Evolutionary conservation across 2,329 filamentous ascomycete genomes (phyloP), one percentile per base, ranked within the genome.

Genomic region (Nothopassalora personata): DNA sequence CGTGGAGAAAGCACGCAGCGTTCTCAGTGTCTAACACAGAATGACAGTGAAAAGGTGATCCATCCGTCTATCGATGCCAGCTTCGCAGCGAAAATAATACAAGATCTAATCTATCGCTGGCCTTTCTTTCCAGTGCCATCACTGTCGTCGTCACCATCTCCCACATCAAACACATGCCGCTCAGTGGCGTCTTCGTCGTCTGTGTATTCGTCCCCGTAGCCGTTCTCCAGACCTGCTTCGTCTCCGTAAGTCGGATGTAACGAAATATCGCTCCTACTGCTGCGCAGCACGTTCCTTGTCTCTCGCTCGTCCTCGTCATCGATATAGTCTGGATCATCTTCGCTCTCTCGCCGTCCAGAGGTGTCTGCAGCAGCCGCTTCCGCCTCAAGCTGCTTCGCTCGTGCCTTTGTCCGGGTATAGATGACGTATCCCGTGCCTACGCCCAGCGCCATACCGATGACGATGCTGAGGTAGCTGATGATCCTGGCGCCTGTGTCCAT

Each of bases 381-480:
- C 2, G 73, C 75, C 59, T 81, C 78, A 9, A 81, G 70, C 63
- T 80, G 70, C 9, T 74, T 67, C 60, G 84, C 83, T 70, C 79
- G 69, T 55, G 75, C 70, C 63, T 77, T 77, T 10, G 79, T 81
- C 61, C 79, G 81, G 67, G 82, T 82, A 77, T 96, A 99, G 72
- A 99, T 95, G 74, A 95, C 80, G 74, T 86, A 88, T 15, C 91
- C 93, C 2, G 94, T 91, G 28, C 79, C 81, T 23, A 88, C 77
- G 49, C 94, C 94, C 11, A 96, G 77, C 23, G 84, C 69, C 53
- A 84, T 83, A 30, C 90, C 89, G 59, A 92, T 74, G 13, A 85
- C 71, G 74, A 97, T 97, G 76, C 86, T 88, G 27, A 87, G 74
- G 72, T 96, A 96, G 75, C 94, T 96, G 68, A 97, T 79, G 30